phyloP scores from a whole-genome alignment of 1,284 basidiomycete genomes.

The Tilletia walkeri region DNA sequence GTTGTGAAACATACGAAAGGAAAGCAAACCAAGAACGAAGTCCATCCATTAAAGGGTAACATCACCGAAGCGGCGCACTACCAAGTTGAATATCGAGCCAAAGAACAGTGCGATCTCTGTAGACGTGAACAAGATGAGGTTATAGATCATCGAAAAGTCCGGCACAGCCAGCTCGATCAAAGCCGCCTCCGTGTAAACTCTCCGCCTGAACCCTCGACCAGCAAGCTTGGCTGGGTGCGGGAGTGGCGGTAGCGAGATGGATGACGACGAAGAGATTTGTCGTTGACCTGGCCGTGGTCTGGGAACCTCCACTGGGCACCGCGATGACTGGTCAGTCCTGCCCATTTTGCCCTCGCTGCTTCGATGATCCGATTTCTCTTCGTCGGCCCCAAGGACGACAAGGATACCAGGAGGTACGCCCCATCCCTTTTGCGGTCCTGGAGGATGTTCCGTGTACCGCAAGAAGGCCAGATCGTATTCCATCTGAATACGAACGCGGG shows the following conservation, averaged over 20 bases:
- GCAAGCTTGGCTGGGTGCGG: neutral
- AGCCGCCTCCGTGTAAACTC: conserved; percentile 74
- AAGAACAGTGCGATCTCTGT: conserved; percentile 74
- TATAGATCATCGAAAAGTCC: conserved; percentile 99
- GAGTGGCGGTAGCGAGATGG: neutral
- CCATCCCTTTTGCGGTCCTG: conserved; percentile 91
- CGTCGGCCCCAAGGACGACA: conserved; percentile 55
- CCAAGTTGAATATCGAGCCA: conserved; percentile 81
- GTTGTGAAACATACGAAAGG: no score
- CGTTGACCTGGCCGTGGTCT: conserved; percentile 6
- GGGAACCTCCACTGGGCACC: neutral
- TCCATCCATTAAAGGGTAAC: conserved; percentile 26
- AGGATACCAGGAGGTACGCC: conserved; percentile 69
- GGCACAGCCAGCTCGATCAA: conserved; percentile 90
- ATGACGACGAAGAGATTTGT: no score
- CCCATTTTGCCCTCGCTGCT: neutral
- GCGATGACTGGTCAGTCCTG: neutral
- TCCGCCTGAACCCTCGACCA: neutral
- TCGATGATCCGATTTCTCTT: conserved; percentile 14
- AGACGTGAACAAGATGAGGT: conserved; percentile 69
- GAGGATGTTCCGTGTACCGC: conserved; percentile 90
- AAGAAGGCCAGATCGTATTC: conserved; percentile 82
- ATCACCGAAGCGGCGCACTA: conserved; percentile 72
- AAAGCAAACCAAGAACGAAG: no score
- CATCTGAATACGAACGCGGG: conserved; percentile 67